Evolutionary conservation across 2,329 filamentous ascomycete genomes (phyloP).

Genomic region (Keithomyces neogunnii): DNA sequence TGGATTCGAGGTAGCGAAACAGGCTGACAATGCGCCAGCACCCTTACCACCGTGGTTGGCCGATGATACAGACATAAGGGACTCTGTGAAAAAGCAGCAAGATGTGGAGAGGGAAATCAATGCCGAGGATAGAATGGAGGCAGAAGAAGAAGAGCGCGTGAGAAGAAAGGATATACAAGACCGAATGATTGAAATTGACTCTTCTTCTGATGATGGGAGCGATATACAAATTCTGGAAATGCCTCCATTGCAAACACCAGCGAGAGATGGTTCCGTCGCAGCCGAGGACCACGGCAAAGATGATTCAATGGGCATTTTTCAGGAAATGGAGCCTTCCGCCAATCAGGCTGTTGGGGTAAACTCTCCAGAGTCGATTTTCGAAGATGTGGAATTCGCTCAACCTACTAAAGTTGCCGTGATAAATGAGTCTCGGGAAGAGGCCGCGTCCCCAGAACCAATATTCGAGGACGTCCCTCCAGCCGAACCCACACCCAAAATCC

Average conservation of each 20-base stretch:
- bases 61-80: slow-evolving; percentile 56
- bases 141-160: slow-evolving; percentile 45
- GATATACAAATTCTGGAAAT: slow-evolving; percentile 51
- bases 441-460: slow-evolving; percentile 26
- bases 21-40: slow-evolving; percentile 35
- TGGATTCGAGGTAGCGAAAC: slow-evolving; percentile 52
- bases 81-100: slow-evolving; percentile 50
- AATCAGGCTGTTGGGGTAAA: background rate
- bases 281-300: slow-evolving; percentile 9
- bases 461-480: slow-evolving; percentile 27
- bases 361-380: slow-evolving; percentile 23
- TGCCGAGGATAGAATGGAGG: slow-evolving; percentile 51
- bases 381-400: slow-evolving; percentile 23
- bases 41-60: slow-evolving; percentile 71
- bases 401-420: slow-evolving; percentile 5
- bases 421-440: slow-evolving; percentile 7
- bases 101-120: slow-evolving; percentile 51
- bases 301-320: no score
- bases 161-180: slow-evolving; percentile 34
- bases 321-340: no score
- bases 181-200: slow-evolving; percentile 53
- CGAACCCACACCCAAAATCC: slow-evolving; percentile 4
- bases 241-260: slow-evolving; percentile 24
- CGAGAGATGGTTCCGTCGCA: background rate
- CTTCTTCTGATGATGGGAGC: slow-evolving; percentile 48